phyloP scores from a whole-genome alignment of 768 basidiomycete genomes.

The Tulasnella sp. region DNA sequence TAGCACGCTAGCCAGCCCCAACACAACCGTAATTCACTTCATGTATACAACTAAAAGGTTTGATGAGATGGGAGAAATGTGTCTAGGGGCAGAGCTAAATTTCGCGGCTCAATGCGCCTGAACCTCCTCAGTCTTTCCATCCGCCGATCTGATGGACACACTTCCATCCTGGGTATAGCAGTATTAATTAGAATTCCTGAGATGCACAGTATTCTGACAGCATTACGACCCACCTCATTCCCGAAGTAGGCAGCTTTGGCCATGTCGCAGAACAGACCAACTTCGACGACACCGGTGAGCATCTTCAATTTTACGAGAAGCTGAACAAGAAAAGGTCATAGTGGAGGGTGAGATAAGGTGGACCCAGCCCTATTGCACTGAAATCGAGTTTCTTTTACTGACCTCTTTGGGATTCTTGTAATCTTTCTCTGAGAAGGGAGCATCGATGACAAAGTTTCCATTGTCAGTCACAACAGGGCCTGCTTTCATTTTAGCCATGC shows the following conservation, averaged over 20 bases:
- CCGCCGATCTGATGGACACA: conserved; percentile 52
- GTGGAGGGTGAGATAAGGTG: not conserved
- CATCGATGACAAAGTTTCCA: conserved; percentile 96
- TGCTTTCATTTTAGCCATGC: conserved; percentile 85
- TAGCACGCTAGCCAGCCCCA: no score
- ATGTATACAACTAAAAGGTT: not conserved
- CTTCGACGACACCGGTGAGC: conserved; percentile 97
- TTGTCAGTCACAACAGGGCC: conserved; percentile 97
- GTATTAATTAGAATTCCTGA: not conserved
- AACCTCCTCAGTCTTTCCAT: conserved; percentile 33
- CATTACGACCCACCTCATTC: conserved; percentile 48
- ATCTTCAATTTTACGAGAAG: conserved; percentile 78
- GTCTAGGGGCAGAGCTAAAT: not conserved
- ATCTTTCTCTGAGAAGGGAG: conserved; percentile 66
- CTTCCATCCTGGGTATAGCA: conserved; percentile 51
- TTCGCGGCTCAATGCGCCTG: not conserved
- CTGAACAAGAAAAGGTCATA: conserved; percentile 38
- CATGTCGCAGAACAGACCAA: conserved; percentile 91
- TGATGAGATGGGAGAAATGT: not conserved
- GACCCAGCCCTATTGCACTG: no score
- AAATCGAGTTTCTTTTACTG: conserved; percentile 14
- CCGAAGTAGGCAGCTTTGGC: conserved; percentile 97
- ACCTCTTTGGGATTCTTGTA: conserved; percentile 64
- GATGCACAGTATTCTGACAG: not conserved
- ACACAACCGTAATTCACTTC: not conserved